Conservation (phyloP, 1,284 basidiomycete genomes). For the Malassezia restricta region DNA sequence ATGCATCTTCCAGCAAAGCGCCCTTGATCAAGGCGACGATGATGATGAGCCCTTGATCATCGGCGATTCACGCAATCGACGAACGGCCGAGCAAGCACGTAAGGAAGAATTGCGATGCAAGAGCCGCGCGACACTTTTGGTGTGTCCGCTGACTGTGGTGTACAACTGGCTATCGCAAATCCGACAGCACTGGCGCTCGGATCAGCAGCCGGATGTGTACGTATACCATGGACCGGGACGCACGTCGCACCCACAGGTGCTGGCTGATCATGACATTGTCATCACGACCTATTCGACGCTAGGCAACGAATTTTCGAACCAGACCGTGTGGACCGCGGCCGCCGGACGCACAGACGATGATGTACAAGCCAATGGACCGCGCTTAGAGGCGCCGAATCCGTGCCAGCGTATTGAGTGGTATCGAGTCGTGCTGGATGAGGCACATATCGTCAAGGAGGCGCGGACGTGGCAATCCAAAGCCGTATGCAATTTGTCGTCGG, state of each 20-base stretch:
- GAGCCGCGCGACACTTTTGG: conserved; percentile 82
- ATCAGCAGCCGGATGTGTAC: conserved; percentile 55
- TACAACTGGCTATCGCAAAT: conserved; percentile 99
- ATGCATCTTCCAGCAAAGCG: conserved; percentile 53
- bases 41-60: conserved; percentile 12
- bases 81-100: conserved; percentile 22
- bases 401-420: conserved; percentile 85
- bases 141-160: conserved; percentile 91
- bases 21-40: background rate
- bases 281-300: conserved; percentile 94
- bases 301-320: conserved; percentile 86
- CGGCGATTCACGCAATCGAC: conserved; percentile 14
- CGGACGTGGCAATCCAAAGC: conserved; percentile 85
- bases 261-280: conserved; percentile 89
- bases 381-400: conserved; percentile 61
- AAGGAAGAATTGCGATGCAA: conserved; percentile 43
- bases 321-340: conserved; percentile 48
- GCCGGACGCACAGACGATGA: conserved; percentile 12
- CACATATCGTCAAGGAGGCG: conserved; percentile 78
- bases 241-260: conserved; percentile 66
- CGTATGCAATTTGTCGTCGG: conserved; percentile 83
- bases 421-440: conserved; percentile 11
- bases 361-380: background rate
- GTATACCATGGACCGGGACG: conserved; percentile 88
- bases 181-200: conserved; percentile 58